phyloP scores from a whole-genome alignment of 345 rosid genomes.

The Limnanthes douglasii region DNA sequence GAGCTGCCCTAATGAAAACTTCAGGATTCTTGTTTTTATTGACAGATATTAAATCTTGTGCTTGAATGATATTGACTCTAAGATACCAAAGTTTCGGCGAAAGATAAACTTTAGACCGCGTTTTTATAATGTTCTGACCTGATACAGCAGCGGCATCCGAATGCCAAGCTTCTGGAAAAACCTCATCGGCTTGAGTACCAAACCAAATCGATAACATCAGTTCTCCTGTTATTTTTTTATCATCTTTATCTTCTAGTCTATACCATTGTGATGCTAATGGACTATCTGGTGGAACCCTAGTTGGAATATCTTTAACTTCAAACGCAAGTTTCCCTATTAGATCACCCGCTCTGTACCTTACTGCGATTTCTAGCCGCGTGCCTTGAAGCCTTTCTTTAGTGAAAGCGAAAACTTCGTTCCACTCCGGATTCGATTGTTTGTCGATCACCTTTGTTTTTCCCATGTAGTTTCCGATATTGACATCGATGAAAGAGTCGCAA shows the following conservation, averaged over 20 bases:
- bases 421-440: conserved; percentile 13
- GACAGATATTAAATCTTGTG: conserved; percentile 1
- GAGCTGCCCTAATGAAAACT: background rate
- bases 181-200: conserved; percentile 3
- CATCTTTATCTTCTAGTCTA: conserved; percentile 6
- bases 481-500: conserved; percentile 14
- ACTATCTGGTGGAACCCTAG: conserved; percentile 23
- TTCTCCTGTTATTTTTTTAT: background rate
- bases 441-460: conserved; percentile 16
- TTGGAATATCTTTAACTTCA: conserved; percentile 14
- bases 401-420: conserved; percentile 30
- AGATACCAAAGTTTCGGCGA: conserved; percentile 4
- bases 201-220: conserved; percentile 2
- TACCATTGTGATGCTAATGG: conserved; percentile 26
- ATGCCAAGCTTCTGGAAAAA: conserved; percentile 7
- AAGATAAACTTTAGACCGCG: conserved; percentile 4
- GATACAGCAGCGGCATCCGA: conserved; percentile 2
- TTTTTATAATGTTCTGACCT: conserved; percentile 1
- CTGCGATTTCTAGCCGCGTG: conserved; percentile 17
- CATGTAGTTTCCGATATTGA: conserved; percentile 16
- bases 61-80: conserved; percentile 3
- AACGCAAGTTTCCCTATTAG: conserved; percentile 19
- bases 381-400: conserved; percentile 22
- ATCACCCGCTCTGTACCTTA: conserved; percentile 13
- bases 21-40: conserved; percentile 3